These are phyloP conservation scores for Neonectria hederae DNA, from an alignment of 2,329 filamentous ascomycete species.

Conservation along the genomic window DNA sequence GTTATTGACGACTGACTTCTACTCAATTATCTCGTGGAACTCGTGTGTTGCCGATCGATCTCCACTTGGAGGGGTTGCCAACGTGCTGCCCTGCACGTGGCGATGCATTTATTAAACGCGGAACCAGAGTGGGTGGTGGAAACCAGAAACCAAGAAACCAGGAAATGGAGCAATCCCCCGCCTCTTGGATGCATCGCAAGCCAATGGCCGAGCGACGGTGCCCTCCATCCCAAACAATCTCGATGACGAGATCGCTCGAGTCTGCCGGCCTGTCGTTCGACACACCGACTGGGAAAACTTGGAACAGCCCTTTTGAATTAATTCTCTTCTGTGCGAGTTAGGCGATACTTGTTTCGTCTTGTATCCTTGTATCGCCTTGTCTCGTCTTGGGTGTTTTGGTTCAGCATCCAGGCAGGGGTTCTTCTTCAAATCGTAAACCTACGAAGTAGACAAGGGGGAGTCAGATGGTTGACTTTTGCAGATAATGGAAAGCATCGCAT, in stretches of 20 bases:
- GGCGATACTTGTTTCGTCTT: no score
- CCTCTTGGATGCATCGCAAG: not conserved
- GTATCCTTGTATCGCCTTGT: no score
- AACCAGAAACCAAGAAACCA: not conserved
- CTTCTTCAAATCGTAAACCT: no score
- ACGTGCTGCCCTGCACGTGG: not conserved
- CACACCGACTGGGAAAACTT: not conserved
- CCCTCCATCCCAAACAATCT: not conserved
- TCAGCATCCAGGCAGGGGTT: not conserved
- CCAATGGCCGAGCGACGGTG: not conserved
- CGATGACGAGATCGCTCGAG: not conserved
- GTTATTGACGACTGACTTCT: not conserved
- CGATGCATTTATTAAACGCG: not conserved
- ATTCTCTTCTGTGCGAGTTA: no score
- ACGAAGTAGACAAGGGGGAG: not conserved
- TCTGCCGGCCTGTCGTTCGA: not conserved
- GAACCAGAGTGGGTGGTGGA: not conserved
- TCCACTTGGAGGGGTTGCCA: not conserved
- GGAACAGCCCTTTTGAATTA: not conserved
- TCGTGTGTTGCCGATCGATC: not conserved
- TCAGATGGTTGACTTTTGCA: not conserved
- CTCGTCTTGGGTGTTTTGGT: not conserved
- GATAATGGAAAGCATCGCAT: not conserved
- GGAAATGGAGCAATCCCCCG: not conserved
- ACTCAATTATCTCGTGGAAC: not conserved